Evolutionary conservation across 129 eudicot genomes (phyloP).

Genomic region (Lactuca saligna): DNA sequence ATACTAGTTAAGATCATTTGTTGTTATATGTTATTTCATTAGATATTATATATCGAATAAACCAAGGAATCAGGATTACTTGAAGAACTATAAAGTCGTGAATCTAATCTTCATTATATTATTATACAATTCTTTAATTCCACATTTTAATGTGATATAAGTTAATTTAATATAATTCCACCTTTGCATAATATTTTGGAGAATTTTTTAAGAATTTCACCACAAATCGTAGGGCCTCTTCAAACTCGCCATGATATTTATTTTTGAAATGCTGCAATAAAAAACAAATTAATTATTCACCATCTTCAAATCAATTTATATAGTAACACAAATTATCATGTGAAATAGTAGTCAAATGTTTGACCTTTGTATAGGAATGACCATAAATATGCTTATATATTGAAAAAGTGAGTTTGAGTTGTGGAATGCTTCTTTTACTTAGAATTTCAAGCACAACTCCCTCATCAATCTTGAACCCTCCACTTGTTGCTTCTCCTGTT

Average conservation of each 20-base stretch:
- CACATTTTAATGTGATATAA: slow-evolving; percentile 5
- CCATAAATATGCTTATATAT: slow-evolving; percentile 75
- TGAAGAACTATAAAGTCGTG: slow-evolving; percentile 3
- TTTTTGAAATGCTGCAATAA: slow-evolving; percentile 52
- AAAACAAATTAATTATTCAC: background rate
- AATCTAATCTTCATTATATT: background rate
- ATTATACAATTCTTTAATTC: no score
- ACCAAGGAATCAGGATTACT: background rate
- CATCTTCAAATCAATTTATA: background rate
- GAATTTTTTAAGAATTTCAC: slow-evolving; percentile 57
- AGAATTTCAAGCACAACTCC: slow-evolving; percentile 75
- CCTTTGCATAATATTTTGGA: slow-evolving; percentile 73
- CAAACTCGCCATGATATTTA: slow-evolving; percentile 54
- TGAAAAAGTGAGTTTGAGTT: slow-evolving; percentile 58
- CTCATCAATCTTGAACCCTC: slow-evolving; percentile 50
- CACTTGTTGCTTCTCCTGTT: slow-evolving; percentile 65
- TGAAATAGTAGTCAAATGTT: slow-evolving; percentile 11
- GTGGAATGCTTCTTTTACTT: slow-evolving; percentile 77
- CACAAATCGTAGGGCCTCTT: slow-evolving; percentile 50
- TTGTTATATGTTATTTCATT: background rate
- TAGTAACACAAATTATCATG: background rate
- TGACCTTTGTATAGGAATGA: slow-evolving; percentile 65
- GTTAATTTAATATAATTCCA: slow-evolving; percentile 20
- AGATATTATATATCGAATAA: background rate
- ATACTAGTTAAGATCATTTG: background rate